Conservation (phyloP, 2,329 filamentous ascomycete genomes). For the Hypoxylon sp. region DNA sequence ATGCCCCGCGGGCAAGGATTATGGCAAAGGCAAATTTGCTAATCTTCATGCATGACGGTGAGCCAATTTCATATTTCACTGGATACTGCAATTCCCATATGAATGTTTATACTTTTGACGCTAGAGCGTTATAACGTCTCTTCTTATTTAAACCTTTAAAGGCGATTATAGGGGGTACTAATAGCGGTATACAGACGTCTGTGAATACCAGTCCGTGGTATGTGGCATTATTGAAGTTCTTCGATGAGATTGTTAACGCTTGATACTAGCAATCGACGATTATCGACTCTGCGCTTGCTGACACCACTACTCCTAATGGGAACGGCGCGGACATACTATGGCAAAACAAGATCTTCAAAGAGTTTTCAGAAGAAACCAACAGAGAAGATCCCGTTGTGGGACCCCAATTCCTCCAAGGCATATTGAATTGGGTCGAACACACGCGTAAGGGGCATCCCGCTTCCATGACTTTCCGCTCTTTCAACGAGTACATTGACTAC, state of each 20-base stretch:
- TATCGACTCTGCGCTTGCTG: conserved; percentile 24
- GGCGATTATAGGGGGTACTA: neutral
- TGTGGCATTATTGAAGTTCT: neutral
- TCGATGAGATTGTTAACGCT: neutral
- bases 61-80: neutral
- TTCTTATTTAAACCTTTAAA: neutral
- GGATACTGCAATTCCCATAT: neutral
- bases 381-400: conserved; percentile 24
- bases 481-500: conserved; percentile 22
- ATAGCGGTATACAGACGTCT: conserved; percentile 11
- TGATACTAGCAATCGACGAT: conserved; percentile 20
- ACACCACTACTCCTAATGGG: conserved; percentile 6
- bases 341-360: conserved; percentile 29
- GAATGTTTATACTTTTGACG: neutral
- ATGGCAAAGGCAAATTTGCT: conserved; percentile 27
- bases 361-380: conserved; percentile 15
- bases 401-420: conserved; percentile 13
- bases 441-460: conserved; percentile 19
- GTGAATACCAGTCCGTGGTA: conserved; percentile 28
- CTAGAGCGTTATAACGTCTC: neutral
- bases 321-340: conserved; percentile 13
- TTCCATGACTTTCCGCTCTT: conserved; percentile 19
- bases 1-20: conserved; percentile 15
- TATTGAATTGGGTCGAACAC: conserved; percentile 24
- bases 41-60: conserved; percentile 28